Evolutionary conservation across 305 asterid genomes (phyloP), one percentile per base, ranked within the genome.

Genomic region (Fraxinus albicans): DNA sequence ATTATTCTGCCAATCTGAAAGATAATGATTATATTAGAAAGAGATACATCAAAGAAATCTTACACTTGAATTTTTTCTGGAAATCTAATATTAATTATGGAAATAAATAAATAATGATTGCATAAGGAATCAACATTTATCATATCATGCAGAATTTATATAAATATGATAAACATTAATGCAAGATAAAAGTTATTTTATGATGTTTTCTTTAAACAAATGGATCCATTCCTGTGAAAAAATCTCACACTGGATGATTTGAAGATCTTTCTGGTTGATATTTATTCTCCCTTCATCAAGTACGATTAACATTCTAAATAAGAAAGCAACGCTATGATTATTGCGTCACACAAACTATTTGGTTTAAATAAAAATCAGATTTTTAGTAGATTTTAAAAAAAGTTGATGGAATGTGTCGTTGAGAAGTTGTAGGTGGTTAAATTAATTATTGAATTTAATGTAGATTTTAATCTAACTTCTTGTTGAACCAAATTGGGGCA

Each of bases 1-100:
- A 63, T 42, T 75, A 33, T 58, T 78, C 40, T 69, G 42, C 33
- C 15, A 27, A 12, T 10, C 36, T 25, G 36, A 27, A 29, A 29
- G 76, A 70, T 31, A 23, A 25, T 8, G 73, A 63, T 63, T 63
- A 25, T 63, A 23, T 63, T 63, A 23, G 73, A 63, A 63, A 23
- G 31, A 83, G 10, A 60, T 5, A 50, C 63, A 63, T 47, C 47
- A 15, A 67, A 76, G 80, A 70, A 77, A 83, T 77, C 73, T 55
- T 12, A 60, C 73, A 17, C 55, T 35, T 47, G n/a, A 69, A 15
- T 36, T 74, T 76, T 77, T 69, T 29, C 65, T 40, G n/a, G 19
- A 77, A 44, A 44, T 19, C 33, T 44, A 76, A 9, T 21, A 27
- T 31, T 50, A 53, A 79, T 82, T 80, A 70, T 67, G 73, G 12